phyloP scores from a whole-genome alignment of 2,329 filamentous ascomycete species.

The Penicillium corylophilum region DNA sequence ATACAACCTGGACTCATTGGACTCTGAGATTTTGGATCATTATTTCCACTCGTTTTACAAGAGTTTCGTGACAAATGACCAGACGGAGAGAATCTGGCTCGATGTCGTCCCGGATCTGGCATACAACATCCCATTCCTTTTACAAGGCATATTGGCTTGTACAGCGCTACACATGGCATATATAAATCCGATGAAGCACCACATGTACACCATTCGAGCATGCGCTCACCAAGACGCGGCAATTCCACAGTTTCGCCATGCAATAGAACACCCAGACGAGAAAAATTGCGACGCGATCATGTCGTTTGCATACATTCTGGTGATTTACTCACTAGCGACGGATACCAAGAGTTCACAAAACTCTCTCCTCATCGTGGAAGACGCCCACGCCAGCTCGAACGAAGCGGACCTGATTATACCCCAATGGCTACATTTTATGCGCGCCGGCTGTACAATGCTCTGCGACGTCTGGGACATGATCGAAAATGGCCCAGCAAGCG shows the following conservation, averaged over 20 bases:
- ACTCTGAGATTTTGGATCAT: slow-evolving; percentile 17
- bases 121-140: slow-evolving; percentile 34
- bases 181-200: slow-evolving; percentile 17
- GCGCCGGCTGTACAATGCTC: slow-evolving; percentile 24
- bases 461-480: slow-evolving; percentile 20
- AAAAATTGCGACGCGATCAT: slow-evolving; percentile 21
- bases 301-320: slow-evolving; percentile 20
- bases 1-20: slow-evolving; percentile 9
- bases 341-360: slow-evolving; percentile 18
- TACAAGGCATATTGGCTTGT: slow-evolving; percentile 45
- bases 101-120: slow-evolving; percentile 36
- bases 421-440: slow-evolving; percentile 24
- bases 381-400: not conserved
- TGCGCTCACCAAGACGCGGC: slow-evolving; percentile 23
- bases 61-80: slow-evolving; percentile 12
- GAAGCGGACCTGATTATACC: slow-evolving; percentile 2
- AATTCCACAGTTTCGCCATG: slow-evolving; percentile 24
- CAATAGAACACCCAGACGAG: slow-evolving; percentile 11
- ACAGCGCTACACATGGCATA: slow-evolving; percentile 40
- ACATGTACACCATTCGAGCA: slow-evolving; percentile 17
- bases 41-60: slow-evolving; percentile 20
- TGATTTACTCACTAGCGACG: slow-evolving; percentile 19
- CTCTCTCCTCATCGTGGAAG: slow-evolving; percentile 15
- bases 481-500: slow-evolving; percentile 11
- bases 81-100: slow-evolving; percentile 30